Evolutionary conservation across 2,329 filamentous ascomycete genomes (phyloP), one percentile per base, ranked within the genome.

Genomic region (Cyclaneusma minus): DNA sequence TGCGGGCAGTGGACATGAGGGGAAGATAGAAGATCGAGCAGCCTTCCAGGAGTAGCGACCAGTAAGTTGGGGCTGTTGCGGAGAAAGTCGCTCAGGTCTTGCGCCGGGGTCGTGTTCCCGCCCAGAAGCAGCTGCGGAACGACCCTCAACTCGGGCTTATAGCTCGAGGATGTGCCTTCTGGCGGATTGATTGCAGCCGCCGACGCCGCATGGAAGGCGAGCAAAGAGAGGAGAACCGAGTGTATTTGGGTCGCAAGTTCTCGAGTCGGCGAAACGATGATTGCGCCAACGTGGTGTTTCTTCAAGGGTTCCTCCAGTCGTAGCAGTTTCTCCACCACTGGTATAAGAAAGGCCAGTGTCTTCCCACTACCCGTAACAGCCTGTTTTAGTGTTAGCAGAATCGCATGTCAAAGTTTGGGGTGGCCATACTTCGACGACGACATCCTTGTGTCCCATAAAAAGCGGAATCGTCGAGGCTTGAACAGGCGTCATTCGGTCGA

Each of bases 171-270:
- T 25, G 68, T 66, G 13, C 57, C 57, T 29, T 62, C 54, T 18
- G 67, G 55, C 25, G 57, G 56, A 0, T 61, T 58, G 2, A 82
- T 52, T 8, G 69, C 49, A 17, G 75, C 72, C 27, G 81, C 71
- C 2, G 85, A 93, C 1, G 79, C 68, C 17, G 64, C 62, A 50
- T 98, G 89, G 43, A 94, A 95, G 17, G 72, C 68, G 17, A 95
- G 58, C 14, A 98, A 56, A 0, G 73, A 78, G 1, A 70, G 46
- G 4, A 94, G 62, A 2, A 94, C 84, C 25, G 75, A 66, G 45
- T 92, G 70, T 28, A 95, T 95, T 50, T 98, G 89, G 1, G 71
- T 72, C 2, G 89, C 87, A 26, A 98, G 64, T 54, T 98, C 89
- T 52, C 89, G 73, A 2, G 83, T 98, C 1, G 89, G 89, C 10